Conservation (phyloP, 2,329 filamentous ascomycete genomes). For the Verticillium isaacii region DNA sequence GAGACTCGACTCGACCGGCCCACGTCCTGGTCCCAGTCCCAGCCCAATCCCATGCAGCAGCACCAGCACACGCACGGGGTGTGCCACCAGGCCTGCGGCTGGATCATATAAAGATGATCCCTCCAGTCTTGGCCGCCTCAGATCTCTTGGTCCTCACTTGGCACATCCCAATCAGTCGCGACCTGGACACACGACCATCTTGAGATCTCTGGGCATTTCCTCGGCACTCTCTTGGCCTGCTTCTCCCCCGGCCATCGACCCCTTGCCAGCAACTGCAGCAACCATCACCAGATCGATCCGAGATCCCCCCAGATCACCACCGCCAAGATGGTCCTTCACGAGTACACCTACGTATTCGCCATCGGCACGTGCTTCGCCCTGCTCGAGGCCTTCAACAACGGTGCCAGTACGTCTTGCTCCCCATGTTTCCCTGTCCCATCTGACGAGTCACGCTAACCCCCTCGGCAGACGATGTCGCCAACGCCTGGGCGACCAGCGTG, state of each 20-base stretch:
- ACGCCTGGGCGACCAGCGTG: constrained; percentile 76
- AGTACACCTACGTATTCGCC: constrained; percentile 69
- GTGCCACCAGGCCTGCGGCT: background rate
- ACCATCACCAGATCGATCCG: background rate
- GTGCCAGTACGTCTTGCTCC: constrained; percentile 56
- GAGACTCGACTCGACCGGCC: background rate
- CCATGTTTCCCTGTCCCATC: background rate
- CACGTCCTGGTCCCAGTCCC: background rate
- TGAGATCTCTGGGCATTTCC: background rate
- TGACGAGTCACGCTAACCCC: background rate
- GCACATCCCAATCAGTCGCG: background rate
- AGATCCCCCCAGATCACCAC: background rate
- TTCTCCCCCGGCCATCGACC: background rate
- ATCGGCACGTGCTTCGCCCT: constrained; percentile 73
- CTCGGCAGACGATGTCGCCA: constrained; percentile 72
- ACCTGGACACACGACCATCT: background rate
- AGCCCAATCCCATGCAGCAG: background rate
- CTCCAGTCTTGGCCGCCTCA: background rate
- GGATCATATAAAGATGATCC: background rate
- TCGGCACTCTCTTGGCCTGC: background rate
- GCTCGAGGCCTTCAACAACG: constrained; percentile 75
- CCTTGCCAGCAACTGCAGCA: background rate
- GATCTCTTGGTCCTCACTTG: background rate
- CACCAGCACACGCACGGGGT: too few species aligned
- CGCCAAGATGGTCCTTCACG: constrained; percentile 50